Percentiles rank a stretch among this genome's conserved stretches.
phyloP scores from a whole-genome alignment of 2,329 filamentous ascomycete species.

The Penicillium sp. region DNA sequence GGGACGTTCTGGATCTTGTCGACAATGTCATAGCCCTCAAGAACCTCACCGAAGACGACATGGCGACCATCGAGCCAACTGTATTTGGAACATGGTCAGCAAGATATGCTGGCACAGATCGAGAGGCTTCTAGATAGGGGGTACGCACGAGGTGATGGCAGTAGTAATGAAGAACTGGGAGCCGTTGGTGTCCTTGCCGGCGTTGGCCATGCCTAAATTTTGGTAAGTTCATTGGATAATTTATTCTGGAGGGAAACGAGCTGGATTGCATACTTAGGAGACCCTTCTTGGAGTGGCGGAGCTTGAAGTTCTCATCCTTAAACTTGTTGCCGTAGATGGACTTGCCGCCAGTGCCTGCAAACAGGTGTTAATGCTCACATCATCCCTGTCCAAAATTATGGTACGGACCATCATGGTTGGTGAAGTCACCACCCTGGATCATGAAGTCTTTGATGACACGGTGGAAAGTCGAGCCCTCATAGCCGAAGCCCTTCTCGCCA shows the following conservation, averaged over 20 bases:
- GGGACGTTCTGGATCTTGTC: conserved; percentile 66
- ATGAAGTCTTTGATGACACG: conserved; percentile 72
- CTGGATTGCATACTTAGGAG: conserved; percentile 56
- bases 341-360: conserved; percentile 64
- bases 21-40: conserved; percentile 69
- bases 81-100: background rate
- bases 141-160: conserved; percentile 55
- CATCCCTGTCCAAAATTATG: background rate
- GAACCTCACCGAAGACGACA: conserved; percentile 71
- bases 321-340: conserved; percentile 71
- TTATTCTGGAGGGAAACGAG: background rate
- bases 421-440: conserved; percentile 73
- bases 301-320: conserved; percentile 71
- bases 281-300: conserved; percentile 68
- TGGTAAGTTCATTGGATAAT: conserved; percentile 14
- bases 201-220: conserved; percentile 64
- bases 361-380: conserved; percentile 14
- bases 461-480: conserved; percentile 69
- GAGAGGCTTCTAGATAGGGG: background rate
- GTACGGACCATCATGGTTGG: conserved; percentile 59
- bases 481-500: conserved; percentile 69
- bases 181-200: conserved; percentile 66
- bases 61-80: conserved; percentile 66
- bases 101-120: background rate
- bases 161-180: conserved; percentile 72